Evolutionary conservation across 1,139 yeast species (phyloP), one percentile per base, ranked within the genome.

Genomic region (Saccharomyces hybrid): DNA sequence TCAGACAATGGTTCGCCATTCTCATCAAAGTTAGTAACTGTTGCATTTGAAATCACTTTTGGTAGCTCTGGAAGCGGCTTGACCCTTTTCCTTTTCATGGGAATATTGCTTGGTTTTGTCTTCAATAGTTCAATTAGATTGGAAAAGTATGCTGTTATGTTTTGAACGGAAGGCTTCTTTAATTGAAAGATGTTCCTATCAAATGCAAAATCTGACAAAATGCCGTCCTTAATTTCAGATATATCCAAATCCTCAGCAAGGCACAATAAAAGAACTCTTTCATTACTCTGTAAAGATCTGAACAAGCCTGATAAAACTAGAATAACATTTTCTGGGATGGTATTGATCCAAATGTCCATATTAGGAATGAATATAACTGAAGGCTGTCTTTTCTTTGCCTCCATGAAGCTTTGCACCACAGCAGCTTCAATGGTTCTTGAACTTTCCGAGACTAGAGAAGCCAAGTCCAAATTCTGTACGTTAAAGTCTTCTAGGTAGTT

Each of bases 381-480:
- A 0, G 99, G 99, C 56, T 87, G 88, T 61, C 91, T 95, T 65
- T 96, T 81, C 62, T 88, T 81, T 2, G 96, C 96, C 71, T 93
- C 99, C 30, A 87, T 78, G 65, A 95, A 85, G 26, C 88, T 78
- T 66, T 90, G 97, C 28, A 93, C 88, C 46, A 91, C 78, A 0
- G 88, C 79, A 67, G 90, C 88, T 65, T 93, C 99, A 0, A 95
- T 84, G 0, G 96, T 83, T 59, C 90, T 75, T 0, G 95, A 80
- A 4, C 95, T 78, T 64, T 91, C 98, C 13, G 93, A 84, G 62
- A 85, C 82, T 56, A 93, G 70, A 23, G 85, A 78, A 1, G 91
- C 89, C 57, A 93, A 75, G 68, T 93, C 99, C 50, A 95, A 75
- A 0, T 87, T 80, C 66, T 93, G 98, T 8, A 90, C 84, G 66